Evolutionary conservation across 2,329 filamentous ascomycete genomes (phyloP).

Genomic region (Graphilbum fragrans): DNA sequence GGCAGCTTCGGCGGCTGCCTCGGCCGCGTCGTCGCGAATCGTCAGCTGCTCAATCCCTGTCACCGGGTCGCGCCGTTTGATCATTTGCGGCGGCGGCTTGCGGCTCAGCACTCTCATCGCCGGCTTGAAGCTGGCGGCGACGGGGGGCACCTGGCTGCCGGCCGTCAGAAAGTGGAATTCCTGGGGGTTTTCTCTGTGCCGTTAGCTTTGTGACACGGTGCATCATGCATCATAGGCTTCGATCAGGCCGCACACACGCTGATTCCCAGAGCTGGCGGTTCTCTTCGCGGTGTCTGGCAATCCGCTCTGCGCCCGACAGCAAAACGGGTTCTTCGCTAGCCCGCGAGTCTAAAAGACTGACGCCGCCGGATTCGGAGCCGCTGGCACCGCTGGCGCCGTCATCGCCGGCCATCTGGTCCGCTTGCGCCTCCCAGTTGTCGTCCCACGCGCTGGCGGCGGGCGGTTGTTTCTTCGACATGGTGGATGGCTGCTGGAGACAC

Average conservation of each 20-base stretch:
- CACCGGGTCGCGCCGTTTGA: constrained; percentile 45
- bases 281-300: constrained; percentile 68
- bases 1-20: constrained; percentile 57
- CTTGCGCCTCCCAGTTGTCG: constrained; percentile 74
- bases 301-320: constrained; percentile 62
- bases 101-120: constrained; percentile 76
- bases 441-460: constrained; percentile 71
- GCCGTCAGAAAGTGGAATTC: constrained; percentile 57
- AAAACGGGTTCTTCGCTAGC: constrained; percentile 19
- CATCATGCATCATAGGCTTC: not conserved
- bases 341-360: not conserved
- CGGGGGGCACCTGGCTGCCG: constrained; percentile 40
- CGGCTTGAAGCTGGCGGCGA: constrained; percentile 58
- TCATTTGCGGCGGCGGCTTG: constrained; percentile 52
- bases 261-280: constrained; percentile 84
- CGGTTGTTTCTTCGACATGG: constrained; percentile 29
- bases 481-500: not conserved
- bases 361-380: not conserved
- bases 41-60: constrained; percentile 31
- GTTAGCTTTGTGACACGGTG: constrained; percentile 3
- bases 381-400: not conserved
- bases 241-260: constrained; percentile 44
- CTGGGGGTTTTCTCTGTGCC: constrained; percentile 55
- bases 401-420: constrained; percentile 39
- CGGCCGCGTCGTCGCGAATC: constrained; percentile 42